Conservation (phyloP, 495 filamentous ascomycete genomes). For the Aspergillus incahuasiensis region DNA sequence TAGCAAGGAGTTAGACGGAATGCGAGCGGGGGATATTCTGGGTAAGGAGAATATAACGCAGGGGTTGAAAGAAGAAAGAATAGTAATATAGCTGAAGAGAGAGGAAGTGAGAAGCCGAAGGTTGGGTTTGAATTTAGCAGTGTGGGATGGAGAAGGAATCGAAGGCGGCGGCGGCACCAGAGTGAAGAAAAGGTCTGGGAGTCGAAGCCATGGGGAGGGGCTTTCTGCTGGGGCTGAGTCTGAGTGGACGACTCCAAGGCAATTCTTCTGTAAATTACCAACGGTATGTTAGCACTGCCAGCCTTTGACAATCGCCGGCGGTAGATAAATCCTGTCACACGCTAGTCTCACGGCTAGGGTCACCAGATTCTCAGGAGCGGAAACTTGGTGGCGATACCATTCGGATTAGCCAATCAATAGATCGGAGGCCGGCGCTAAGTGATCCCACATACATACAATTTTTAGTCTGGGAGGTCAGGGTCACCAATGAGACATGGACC, state of each 20-base stretch:
- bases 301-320: conserved; percentile 5
- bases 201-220: conserved; percentile 4
- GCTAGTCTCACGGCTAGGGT: conserved; percentile 20
- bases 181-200: conserved; percentile 16
- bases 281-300: background rate
- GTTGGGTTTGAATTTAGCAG: conserved; percentile 19
- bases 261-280: background rate
- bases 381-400: conserved; percentile 26
- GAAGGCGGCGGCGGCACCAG: conserved; percentile 25
- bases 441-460: conserved; percentile 12
- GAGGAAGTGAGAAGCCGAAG: conserved; percentile 24
- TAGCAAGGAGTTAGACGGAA: conserved; percentile 18
- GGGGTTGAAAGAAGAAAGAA: conserved; percentile 24
- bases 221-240: conserved; percentile 19
- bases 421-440: background rate
- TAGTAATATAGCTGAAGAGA: conserved; percentile 14
- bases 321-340: background rate
- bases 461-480: conserved; percentile 4
- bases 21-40: conserved; percentile 25
- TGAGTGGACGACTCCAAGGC: conserved; percentile 5
- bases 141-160: conserved; percentile 30
- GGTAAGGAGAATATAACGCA: conserved; percentile 30
- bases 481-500: conserved; percentile 11
- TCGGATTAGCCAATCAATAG: conserved; percentile 19
- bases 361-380: conserved; percentile 28